Evolutionary conservation across 2,329 filamentous ascomycete species (phyloP).

Genomic region (Claviceps africana): DNA sequence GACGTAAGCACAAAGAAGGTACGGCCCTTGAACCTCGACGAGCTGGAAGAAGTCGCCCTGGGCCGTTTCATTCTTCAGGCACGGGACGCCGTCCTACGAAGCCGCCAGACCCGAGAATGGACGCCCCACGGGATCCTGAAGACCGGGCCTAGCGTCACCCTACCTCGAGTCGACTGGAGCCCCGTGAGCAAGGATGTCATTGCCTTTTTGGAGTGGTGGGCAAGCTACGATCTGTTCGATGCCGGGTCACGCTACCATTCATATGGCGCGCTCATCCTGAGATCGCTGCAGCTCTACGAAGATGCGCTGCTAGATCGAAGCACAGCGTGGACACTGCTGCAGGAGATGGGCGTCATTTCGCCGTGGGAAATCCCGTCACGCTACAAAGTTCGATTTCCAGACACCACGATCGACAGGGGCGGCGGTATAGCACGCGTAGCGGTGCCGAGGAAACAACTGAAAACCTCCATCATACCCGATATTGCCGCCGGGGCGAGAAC

Average conservation of each 20-base stretch:
- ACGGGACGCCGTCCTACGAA: slow-evolving; percentile 34
- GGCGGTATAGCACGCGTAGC: slow-evolving; percentile 25
- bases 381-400: slow-evolving; percentile 44
- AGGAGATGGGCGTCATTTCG: slow-evolving; percentile 58
- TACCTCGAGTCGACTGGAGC: slow-evolving; percentile 16
- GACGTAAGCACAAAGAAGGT: slow-evolving; percentile 9
- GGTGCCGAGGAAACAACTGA: slow-evolving; percentile 16
- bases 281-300: slow-evolving; percentile 45
- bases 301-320: slow-evolving; percentile 28
- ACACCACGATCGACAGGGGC: slow-evolving; percentile 27
- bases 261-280: slow-evolving; percentile 50
- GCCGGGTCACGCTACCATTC: slow-evolving; percentile 39
- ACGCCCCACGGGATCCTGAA: slow-evolving; percentile 33
- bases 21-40: slow-evolving; percentile 7
- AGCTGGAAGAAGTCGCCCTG: slow-evolving; percentile 15
- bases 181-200: slow-evolving; percentile 36
- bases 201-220: slow-evolving; percentile 56
- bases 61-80: slow-evolving; percentile 36
- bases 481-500: slow-evolving; percentile 36
- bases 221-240: slow-evolving; percentile 40
- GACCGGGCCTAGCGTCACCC: slow-evolving; percentile 13
- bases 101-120: slow-evolving; percentile 33
- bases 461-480: slow-evolving; percentile 27
- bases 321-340: slow-evolving; percentile 50
- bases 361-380: slow-evolving; percentile 57